Base-by-base conservation (phyloP, 352 stramenopile species). In the Globisporangium solare region DNA sequence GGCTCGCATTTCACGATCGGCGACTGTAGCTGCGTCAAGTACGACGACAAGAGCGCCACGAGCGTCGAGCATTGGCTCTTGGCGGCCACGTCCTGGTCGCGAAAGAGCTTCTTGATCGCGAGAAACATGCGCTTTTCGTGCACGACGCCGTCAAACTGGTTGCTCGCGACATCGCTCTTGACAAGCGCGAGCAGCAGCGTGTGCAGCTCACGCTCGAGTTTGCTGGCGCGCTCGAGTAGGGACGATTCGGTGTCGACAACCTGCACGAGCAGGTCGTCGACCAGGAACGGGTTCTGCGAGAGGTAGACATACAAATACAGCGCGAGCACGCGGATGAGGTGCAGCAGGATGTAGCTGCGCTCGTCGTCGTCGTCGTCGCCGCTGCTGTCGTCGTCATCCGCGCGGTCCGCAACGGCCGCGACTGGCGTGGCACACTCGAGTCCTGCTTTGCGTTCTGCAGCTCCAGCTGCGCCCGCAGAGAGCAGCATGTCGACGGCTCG, bases 241-340 rank as follows among this genome's bases (percentile, higher is more conserved):
- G 27, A 35, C 5, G 27, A 35, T 3, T 48, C 43, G 14, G 31
- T 31, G 17, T 57, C 37, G 20, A 67, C 58, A 48, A 63, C 47
- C 10, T 62, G 56, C 47, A 67, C 49, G 27, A 84, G 64, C 39
- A 68, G 56, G n/a, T 85, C 74, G n/a, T 67, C 53, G 18, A 74
- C 54, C 14, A 71, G 12, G 7, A 72, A 52, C 12, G 64, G 41
- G 13, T 79, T 57, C 41, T 80, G 73, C 21, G 74, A 74, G 22
- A 89, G 60, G 41, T 73, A 67, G 27, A 81, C 72, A 52, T 81
- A 85, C 54, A 89, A 58, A 50, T 84, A 86, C 41, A 89, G 56
- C 14, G 76, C 68, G 54, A 89, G 65, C 21, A 79, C 77, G 60
- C 76, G 76, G 52, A 89, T 71, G 39, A 89, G 63, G 50, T 89